phyloP scores from a whole-genome alignment of 2,329 filamentous ascomycete species.

The Ampelomyces quisqualis region DNA sequence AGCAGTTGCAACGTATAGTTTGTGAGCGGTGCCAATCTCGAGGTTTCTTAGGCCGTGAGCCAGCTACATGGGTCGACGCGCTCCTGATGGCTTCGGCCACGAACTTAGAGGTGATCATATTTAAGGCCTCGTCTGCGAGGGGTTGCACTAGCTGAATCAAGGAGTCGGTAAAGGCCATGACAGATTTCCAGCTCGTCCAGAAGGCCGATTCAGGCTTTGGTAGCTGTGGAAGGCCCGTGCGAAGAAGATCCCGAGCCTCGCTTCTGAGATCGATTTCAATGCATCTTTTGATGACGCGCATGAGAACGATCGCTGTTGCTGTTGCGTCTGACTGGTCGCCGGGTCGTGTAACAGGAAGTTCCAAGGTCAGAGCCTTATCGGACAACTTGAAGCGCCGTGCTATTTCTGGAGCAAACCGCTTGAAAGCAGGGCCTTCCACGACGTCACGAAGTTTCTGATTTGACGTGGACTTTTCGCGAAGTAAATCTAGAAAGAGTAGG shows the following conservation, averaged over 20 bases:
- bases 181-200: not conserved
- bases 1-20: slow-evolving; percentile 6
- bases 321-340: no score
- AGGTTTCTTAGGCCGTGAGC: slow-evolving; percentile 2
- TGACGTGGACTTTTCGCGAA: no score
- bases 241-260: not conserved
- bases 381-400: not conserved
- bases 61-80: not conserved
- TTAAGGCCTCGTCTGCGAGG: not conserved
- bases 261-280: not conserved
- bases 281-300: not conserved
- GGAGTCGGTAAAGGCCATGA: not conserved
- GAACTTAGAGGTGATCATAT: not conserved
- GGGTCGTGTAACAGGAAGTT: no score
- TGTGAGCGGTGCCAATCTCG: slow-evolving; percentile 5
- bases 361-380: not conserved
- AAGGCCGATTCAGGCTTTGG: not conserved
- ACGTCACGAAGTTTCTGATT: no score
- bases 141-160: not conserved
- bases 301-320: not conserved
- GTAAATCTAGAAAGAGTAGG: no score
- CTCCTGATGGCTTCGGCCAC: not conserved
- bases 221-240: not conserved
- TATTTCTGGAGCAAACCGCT: not conserved
- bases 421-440: not conserved